These are phyloP conservation scores for Nicotiana noctiflora DNA, from an alignment of 257 asterid genomes.

Conservation along the genomic window DNA sequence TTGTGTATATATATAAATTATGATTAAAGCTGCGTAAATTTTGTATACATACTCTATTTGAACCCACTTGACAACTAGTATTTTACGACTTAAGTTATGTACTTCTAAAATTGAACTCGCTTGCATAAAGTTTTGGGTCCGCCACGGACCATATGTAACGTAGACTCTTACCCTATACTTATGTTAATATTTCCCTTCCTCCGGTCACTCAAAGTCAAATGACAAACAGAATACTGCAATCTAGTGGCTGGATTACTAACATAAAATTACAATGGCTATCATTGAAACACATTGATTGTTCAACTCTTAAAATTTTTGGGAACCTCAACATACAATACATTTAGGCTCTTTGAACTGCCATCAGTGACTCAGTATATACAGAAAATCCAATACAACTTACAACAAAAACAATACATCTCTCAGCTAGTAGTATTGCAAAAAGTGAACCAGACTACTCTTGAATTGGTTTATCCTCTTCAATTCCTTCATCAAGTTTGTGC, in stretches of 20 bases:
- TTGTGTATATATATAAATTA: no score
- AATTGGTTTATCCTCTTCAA: slow-evolving; percentile 25
- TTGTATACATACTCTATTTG: no score
- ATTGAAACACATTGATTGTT: background rate
- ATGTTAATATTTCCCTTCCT: no score
- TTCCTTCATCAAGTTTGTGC: slow-evolving; percentile 8
- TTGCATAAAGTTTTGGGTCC: no score
- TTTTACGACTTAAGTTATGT: no score
- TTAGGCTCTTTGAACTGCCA: background rate
- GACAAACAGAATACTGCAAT: background rate
- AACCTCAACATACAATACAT: background rate
- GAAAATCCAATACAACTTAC: background rate
- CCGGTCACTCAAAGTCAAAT: no score
- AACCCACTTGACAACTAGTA: no score
- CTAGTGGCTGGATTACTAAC: background rate
- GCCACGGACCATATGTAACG: no score
- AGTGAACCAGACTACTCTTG: background rate
- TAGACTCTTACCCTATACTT: no score
- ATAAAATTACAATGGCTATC: background rate
- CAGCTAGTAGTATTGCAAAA: slow-evolving; percentile 1
- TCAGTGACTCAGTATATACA: background rate
- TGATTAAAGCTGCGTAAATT: no score
- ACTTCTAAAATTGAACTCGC: no score
- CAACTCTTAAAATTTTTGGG: background rate
- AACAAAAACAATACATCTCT: background rate